Base-by-base conservation (phyloP, 345 rosid genomes). In the Streptanthus diversifolius region DNA sequence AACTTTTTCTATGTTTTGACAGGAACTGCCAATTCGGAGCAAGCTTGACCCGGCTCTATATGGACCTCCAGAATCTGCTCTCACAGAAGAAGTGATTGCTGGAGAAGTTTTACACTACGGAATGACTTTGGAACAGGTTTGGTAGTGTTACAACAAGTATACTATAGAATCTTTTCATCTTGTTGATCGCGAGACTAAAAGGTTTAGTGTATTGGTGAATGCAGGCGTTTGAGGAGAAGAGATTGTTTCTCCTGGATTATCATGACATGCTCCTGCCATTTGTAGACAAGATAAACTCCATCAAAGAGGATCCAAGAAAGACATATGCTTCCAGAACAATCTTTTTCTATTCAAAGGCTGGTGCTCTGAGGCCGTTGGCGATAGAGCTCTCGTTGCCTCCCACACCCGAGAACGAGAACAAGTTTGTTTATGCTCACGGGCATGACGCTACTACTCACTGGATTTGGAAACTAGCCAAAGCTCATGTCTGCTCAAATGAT, bases 381-480 rank as follows among this genome's bases (percentile, higher is more conserved):
- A 85, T 93, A 51, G 98, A 93, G 86, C 97, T 91, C 73, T 83
- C 98, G 4, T 79, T 91, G 48, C 93, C 92, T 80, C 90, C 95
- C 0, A 73, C 87, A 2, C 29, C 81, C 3, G 84, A 83, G 24
- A 83, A 79, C 5, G 36, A 71, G 59, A 87, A 83, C 70, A 93
- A 91, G 68, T 75, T 21, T 14, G 85, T 89, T 71, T 85, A 83
- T 54, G 81, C 83, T 25, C 93, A 88, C 10, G 96, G 98, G 0
- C 96, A 88, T 77, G 90, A 87, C 56, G 96, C 95, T 25, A 93
- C 97, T 10, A 70, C 86, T 25, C 91, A 93, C 52, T 89, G 98
- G 98, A 81, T 83, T 33, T 93, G 98, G 98, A 93, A 93, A 72
- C 85, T 84, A 68, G 96, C 98, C 17, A 93, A 93, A 82, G 96